Base-by-base conservation (phyloP, 73 alveolate genomes). In the Tetrahymena thermophila region DNA sequence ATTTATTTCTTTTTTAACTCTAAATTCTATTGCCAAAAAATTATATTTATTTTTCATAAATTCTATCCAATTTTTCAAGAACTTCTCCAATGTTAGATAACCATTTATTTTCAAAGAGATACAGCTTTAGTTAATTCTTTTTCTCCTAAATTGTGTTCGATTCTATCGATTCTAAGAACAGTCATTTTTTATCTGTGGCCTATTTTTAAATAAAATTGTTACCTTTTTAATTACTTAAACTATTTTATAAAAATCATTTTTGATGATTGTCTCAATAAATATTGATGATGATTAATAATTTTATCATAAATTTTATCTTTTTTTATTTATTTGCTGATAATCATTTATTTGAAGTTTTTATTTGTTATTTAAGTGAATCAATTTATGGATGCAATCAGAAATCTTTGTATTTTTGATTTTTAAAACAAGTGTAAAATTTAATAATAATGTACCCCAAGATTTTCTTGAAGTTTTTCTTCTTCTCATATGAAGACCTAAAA, bases 381-480 rank as follows among this genome's bases (percentile, higher is more conserved):
- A 37, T 8, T 40, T 40, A 40, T 40, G 15, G 44, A 40, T 40
- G 15, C 10, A 40, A 4, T 15, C 0, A 40, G 43, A 37, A 37
- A 37, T 37, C 0, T 40, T 7, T 40, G 11, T 40, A 3, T 40
- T 40, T 40, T 40, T 15, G 4, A 7, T 6, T 40, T 6, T 40
- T 40, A 40, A 40, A 40, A 40, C 44, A 40, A 40, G 35, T 4
- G 89, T n/a, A 71, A 28, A 71, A 31, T 71, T 4, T 71, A 71
- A 71, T 28, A n/a, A 71, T 28, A n/a, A 71, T 3, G 0, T 71
- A 71, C 89, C 89, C 89, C 89, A 71, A 71, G 89, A 71, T 44
- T 94, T 96, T 58, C 96, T 94, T 35, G 94, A 97, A 42, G 96
- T 97, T 96, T 97, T 95, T 89, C 98, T 97, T 93, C 98, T 94